A percentile compares a stretch with the other conserved stretches of the same genome.
These are phyloP conservation scores for Nelumbo lutea DNA, from an alignment of 164 flowering plant genomes.

Conservation along the genomic window DNA sequence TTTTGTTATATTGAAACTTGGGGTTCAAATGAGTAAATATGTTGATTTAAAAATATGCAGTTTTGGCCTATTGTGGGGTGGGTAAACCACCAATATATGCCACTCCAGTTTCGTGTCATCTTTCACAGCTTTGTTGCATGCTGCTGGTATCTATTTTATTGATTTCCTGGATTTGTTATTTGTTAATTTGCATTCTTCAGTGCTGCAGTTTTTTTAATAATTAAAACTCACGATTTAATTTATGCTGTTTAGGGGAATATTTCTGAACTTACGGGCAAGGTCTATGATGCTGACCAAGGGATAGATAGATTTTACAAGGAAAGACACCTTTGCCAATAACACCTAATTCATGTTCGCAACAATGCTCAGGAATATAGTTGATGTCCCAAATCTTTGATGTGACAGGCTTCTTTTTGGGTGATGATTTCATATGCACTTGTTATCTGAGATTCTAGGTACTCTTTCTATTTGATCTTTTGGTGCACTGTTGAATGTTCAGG, in stretches of 20 bases:
- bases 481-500: too few species aligned
- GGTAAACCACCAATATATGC: conserved; percentile 77
- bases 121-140: conserved; percentile 74
- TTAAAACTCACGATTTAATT: not conserved
- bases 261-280: conserved; percentile 69
- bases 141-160: conserved; percentile 50
- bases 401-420: too few species aligned
- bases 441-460: too few species aligned
- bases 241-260: conserved; percentile 61
- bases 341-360: not conserved
- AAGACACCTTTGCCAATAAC: not conserved
- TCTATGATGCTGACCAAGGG: conserved; percentile 38
- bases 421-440: too few species aligned
- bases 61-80: conserved; percentile 91
- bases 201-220: not conserved
- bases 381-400: not conserved
- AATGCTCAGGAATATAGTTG: not conserved
- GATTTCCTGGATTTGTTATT: not conserved
- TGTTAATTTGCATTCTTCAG: too few species aligned
- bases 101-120: conserved; percentile 82
- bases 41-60: conserved; percentile 38
- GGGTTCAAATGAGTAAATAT: not conserved
- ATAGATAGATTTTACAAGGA: conserved; percentile 5
- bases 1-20: not conserved
- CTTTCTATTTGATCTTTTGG: too few species aligned